phyloP scores from a whole-genome alignment of 2,329 filamentous ascomycete species.

The Stagonosporopsis cucurbitacearum region DNA sequence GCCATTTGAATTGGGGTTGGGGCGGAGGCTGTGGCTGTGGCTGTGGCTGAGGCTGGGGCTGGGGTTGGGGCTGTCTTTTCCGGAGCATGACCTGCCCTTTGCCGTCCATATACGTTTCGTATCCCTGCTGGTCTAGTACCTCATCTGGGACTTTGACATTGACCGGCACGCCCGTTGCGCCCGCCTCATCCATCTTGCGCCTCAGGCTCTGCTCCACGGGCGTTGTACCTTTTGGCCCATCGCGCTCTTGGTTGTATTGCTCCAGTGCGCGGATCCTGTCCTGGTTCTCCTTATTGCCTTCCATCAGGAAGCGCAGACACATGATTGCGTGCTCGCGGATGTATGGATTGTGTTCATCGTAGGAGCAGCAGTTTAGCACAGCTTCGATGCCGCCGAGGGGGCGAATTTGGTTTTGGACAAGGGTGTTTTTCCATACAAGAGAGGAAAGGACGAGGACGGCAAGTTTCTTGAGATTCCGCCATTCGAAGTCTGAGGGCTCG shows the following conservation, averaged over 20 bases:
- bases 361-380: conserved; percentile 85
- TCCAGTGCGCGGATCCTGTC: conserved; percentile 71
- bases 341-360: conserved; percentile 92
- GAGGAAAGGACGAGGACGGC: conserved; percentile 90
- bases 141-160: conserved; percentile 53
- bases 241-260: conserved; percentile 32
- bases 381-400: conserved; percentile 85
- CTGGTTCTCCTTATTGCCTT: conserved; percentile 76
- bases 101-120: conserved; percentile 59
- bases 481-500: conserved; percentile 71
- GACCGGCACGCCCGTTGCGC: conserved; percentile 18
- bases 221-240: conserved; percentile 19
- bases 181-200: conserved; percentile 17
- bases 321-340: conserved; percentile 78
- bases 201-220: conserved; percentile 15
- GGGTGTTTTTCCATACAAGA: conserved; percentile 83
- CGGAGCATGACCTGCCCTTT: conserved; percentile 57
- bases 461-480: conserved; percentile 88
- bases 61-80: conserved; percentile 46
- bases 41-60: background rate
- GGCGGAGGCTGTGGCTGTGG: too few relatives aligned
- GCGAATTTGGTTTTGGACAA: conserved; percentile 87
- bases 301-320: conserved; percentile 64
- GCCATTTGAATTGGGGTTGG: too few relatives aligned
- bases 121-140: conserved; percentile 57